Conservation (phyloP, 139 green algal species). For the Pleodorina starrii region DNA sequence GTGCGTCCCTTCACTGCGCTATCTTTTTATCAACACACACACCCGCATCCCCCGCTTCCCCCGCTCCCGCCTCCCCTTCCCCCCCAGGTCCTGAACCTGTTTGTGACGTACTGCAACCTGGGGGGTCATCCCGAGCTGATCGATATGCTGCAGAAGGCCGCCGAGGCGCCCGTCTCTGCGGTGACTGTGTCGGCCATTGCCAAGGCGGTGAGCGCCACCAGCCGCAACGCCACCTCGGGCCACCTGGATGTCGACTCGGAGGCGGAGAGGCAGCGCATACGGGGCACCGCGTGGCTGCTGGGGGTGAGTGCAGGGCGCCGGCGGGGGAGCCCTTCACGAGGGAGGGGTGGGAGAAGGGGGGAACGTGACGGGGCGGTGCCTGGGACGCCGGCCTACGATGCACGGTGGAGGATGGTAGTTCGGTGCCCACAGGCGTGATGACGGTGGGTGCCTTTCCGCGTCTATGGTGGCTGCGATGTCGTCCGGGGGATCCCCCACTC, state of each 20-base stretch:
- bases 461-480: no score
- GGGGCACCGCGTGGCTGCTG: conserved; percentile 12
- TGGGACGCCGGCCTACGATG: not conserved
- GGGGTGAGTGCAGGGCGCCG: conserved; percentile 24
- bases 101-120: conserved; percentile 6
- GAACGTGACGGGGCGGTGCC: no score
- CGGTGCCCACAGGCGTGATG: no score
- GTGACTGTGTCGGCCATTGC: not conserved
- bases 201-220: not conserved
- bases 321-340: not conserved
- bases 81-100: conserved; percentile 12
- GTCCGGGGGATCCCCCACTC: no score
- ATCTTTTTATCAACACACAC: not conserved
- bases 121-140: not conserved
- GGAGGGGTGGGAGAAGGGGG: not conserved
- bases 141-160: not conserved
- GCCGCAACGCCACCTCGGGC: not conserved
- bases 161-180: not conserved
- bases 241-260: not conserved
- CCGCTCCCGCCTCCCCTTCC: not conserved
- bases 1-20: not conserved
- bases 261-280: not conserved
- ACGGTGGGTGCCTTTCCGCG: no score
- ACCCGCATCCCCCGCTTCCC: no score
- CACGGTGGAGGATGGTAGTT: not conserved